Conservation (phyloP, 257 asterid species). For the Ajuga chamaepitys region DNA sequence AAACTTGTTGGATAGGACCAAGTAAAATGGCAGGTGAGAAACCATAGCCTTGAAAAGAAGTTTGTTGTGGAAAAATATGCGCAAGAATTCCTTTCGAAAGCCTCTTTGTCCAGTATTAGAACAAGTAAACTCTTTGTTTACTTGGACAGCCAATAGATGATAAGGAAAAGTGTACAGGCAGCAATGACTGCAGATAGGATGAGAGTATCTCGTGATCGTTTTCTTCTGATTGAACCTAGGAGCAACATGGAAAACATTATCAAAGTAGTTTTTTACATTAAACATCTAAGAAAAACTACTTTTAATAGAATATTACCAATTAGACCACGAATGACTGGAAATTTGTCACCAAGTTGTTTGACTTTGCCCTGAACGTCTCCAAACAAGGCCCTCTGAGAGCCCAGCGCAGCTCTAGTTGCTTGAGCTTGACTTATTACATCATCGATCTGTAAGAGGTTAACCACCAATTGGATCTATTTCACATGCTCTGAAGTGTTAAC, state of each 20-base stretch:
- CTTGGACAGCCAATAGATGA: constrained; percentile 87
- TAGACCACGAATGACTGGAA: constrained; percentile 76
- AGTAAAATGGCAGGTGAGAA: constrained; percentile 4
- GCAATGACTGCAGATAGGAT: constrained; percentile 89
- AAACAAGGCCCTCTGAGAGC: constrained; percentile 73
- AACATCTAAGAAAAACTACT: background rate
- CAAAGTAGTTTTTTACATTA: background rate
- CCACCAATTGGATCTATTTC: background rate
- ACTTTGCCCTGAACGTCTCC: constrained; percentile 91
- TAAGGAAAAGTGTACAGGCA: constrained; percentile 84
- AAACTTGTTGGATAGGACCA: background rate
- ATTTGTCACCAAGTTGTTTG: constrained; percentile 73
- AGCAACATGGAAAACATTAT: constrained; percentile 10
- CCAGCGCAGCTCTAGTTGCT: constrained; percentile 73
- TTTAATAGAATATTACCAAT: constrained; percentile 41
- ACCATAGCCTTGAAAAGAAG: background rate
- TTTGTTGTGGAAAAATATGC: background rate
- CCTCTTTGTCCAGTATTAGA: background rate
- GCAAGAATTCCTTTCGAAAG: constrained; percentile 1
- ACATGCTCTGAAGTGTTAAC: background rate
- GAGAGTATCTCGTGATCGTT: constrained; percentile 77
- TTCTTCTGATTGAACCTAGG: constrained; percentile 79
- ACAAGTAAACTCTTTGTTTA: constrained; percentile 19
- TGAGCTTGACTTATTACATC: constrained; percentile 95
- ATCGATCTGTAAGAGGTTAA: constrained; percentile 49